Conservation (phyloP, 345 rosid genomes). For the Citrus medica region DNA sequence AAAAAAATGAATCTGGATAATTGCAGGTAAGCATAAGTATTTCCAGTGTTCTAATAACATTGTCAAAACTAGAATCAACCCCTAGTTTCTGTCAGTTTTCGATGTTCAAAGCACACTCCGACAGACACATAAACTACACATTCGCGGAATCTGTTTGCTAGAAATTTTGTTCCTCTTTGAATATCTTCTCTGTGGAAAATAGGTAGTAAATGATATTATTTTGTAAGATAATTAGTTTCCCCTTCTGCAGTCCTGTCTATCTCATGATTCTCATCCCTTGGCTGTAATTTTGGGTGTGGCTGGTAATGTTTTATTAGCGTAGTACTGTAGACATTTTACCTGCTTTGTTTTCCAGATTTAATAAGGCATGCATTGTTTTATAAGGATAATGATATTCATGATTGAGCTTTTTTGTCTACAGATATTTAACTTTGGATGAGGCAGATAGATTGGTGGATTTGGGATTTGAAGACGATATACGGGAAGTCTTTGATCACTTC, state of each 20-base stretch:
- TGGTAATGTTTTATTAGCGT: not conserved
- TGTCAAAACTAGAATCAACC: not conserved
- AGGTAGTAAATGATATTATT: not conserved
- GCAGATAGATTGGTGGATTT: slow-evolving; percentile 94
- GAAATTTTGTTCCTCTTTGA: not conserved
- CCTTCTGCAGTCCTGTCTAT: not conserved
- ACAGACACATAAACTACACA: not conserved
- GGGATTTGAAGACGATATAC: slow-evolving; percentile 96
- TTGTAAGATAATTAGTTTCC: not conserved
- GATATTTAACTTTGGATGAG: slow-evolving; percentile 92
- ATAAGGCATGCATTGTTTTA: not conserved
- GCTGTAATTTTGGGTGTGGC: not conserved
- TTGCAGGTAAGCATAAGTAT: slow-evolving; percentile 55
- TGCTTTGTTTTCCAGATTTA: not conserved
- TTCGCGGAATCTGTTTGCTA: not conserved
- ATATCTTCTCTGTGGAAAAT: not conserved
- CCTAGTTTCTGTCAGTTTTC: not conserved
- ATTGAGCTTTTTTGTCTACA: slow-evolving; percentile 27
- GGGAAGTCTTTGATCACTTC: slow-evolving; percentile 91
- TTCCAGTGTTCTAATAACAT: not conserved
- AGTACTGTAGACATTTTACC: not conserved
- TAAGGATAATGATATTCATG: slow-evolving; percentile 1
- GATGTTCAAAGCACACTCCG: not conserved
- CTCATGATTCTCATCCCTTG: not conserved
- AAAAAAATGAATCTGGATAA: slow-evolving; percentile 88